Evolutionary conservation across 352 stramenopile genomes (phyloP), one percentile per base, ranked within the genome.

Genomic region (Phytophthora megakarya): DNA sequence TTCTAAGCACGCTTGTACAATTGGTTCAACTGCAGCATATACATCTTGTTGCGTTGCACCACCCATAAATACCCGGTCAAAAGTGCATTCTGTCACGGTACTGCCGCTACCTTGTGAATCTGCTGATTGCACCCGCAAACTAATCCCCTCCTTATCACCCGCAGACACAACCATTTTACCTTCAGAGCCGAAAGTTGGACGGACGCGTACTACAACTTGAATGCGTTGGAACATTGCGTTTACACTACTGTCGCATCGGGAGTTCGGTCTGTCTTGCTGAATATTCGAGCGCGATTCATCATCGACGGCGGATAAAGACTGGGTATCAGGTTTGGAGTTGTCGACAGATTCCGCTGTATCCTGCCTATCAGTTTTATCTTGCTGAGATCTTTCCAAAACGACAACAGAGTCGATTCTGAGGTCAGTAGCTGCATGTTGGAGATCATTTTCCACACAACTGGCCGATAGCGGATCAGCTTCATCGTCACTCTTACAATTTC

Each of bases 131-230:
- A 75, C 63, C 38, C 67, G 68, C 50, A 75, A 37, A 30, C 60
- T 70, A 8, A 21, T 33, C 7, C 65, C 60, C 11, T 66, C 47
- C 13, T 61, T 66, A 44, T 82, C 75, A 5, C 73, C 75, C 0
- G 51, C 32, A 0, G 66, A 73, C 19, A 90, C 75, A 6, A 74
- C 76, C 15, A 65, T 25, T 21, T 65, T 73, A 8, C 65, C 65
- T n/a, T 73, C 43, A 45, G 25, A 44, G 42, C 62, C 28, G 23
- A 38, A 37, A 11, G 42, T 37, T 12, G 83, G 85, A 22, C 85
- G 81, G n/a, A 93, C 78, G n/a, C 85, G 78, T 42, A 93, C 74
- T 48, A 89, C 67, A 16, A 93, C 83, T 71, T 89, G 79, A 16
- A 92, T 89, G 39, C 60, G 67, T 37, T 51, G 65, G 28, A 21